Evolutionary conservation across 805 yeast genomes (phyloP).

Genomic region (Zygoascus flipseniorum): DNA sequence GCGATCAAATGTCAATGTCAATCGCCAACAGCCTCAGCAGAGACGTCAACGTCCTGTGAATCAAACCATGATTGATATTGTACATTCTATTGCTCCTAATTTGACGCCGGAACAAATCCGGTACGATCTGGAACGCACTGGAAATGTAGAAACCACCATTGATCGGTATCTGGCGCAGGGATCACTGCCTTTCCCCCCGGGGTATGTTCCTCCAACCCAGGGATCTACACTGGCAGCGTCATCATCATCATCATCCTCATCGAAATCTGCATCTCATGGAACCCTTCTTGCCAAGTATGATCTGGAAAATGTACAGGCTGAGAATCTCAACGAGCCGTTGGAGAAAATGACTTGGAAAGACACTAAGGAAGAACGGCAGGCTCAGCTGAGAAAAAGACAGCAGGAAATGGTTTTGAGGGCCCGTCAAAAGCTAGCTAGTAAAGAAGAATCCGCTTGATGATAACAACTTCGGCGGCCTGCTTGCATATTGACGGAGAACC

Average conservation of each 20-base stretch:
- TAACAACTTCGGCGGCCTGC: no score
- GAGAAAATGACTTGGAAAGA: constrained; percentile 31
- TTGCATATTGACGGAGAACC: no score
- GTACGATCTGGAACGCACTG: constrained; percentile 58
- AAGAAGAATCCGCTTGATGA: constrained; percentile 1
- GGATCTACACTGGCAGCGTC: constrained; percentile 8
- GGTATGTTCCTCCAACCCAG: constrained; percentile 2
- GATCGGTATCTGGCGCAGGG: constrained; percentile 59
- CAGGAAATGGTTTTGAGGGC: constrained; percentile 55
- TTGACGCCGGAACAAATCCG: constrained; percentile 62
- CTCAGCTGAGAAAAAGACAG: constrained; percentile 39
- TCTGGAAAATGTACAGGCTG: constrained; percentile 24
- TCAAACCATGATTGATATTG: constrained; percentile 68
- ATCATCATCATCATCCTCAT: constrained; percentile 7
- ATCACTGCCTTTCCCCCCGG: constrained; percentile 37
- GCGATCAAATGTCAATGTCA: neutral
- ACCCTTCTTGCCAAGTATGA: constrained; percentile 37
- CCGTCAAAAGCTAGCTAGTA: constrained; percentile 40
- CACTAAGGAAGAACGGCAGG: constrained; percentile 36
- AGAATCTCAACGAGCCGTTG: neutral
- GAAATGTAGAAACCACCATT: constrained; percentile 69
- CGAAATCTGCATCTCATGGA: constrained; percentile 10
- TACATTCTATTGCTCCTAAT: constrained; percentile 72
- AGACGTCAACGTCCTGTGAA: constrained; percentile 25
- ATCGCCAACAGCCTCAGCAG: neutral